These are phyloP conservation scores for Lactarius pseudohatsudake DNA, from an alignment of 768 basidiomycete species.

Conservation along the genomic window DNA sequence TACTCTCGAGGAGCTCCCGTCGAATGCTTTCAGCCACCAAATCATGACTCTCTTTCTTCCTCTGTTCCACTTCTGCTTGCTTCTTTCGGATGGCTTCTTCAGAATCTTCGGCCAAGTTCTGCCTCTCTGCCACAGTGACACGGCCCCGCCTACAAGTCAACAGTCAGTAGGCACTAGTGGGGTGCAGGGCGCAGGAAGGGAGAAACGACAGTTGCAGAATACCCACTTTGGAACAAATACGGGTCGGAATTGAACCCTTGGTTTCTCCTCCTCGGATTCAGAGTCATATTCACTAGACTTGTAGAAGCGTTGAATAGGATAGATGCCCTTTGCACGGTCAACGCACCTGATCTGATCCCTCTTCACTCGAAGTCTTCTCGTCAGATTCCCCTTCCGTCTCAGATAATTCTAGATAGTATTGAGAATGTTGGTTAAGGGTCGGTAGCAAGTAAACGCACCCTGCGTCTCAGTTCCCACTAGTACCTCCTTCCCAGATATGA, in stretches of 20 bases:
- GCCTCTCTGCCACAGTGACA: slow-evolving; percentile 67
- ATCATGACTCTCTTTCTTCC: slow-evolving; percentile 85
- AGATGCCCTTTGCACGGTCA: slow-evolving; percentile 7
- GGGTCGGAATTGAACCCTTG: slow-evolving; percentile 80
- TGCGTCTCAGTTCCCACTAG: slow-evolving; percentile 68
- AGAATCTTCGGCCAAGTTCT: slow-evolving; percentile 64
- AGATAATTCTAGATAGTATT: slow-evolving; percentile 34
- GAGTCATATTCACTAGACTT: slow-evolving; percentile 89
- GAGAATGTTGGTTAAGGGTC: slow-evolving; percentile 13
- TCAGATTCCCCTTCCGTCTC: slow-evolving; percentile 52
- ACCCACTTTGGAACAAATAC: slow-evolving; percentile 93
- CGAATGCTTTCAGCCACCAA: slow-evolving; percentile 93
- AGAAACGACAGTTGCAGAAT: neutral
- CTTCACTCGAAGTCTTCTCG: slow-evolving; percentile 38
- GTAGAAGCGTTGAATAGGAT: slow-evolving; percentile 29
- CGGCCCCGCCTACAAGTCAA: slow-evolving; percentile 62
- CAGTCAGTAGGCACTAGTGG: neutral
- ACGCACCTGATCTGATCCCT: slow-evolving; percentile 48
- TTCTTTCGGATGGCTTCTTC: slow-evolving; percentile 72
- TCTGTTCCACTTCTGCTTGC: slow-evolving; percentile 75
- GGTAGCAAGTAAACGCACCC: slow-evolving; percentile 35
- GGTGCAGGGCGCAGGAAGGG: neutral
- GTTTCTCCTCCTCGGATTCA: slow-evolving; percentile 70
- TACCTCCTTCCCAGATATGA: slow-evolving; percentile 75
- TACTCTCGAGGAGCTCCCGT: slow-evolving; percentile 90